Conservation (phyloP, 305 asterid species). For the Rubia balearica region DNA sequence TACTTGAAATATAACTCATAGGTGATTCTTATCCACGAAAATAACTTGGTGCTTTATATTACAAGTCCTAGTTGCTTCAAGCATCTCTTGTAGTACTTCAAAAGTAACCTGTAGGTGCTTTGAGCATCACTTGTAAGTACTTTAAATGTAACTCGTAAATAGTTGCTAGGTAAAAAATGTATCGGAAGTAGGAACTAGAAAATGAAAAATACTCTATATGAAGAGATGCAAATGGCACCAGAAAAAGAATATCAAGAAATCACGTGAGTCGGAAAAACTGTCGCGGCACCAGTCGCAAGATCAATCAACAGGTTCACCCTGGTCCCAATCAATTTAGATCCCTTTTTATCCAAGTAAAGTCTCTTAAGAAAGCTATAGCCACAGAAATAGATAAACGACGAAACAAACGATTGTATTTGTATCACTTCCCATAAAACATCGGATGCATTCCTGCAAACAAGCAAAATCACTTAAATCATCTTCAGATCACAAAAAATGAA, state of each 20-base stretch:
- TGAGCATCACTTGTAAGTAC: no score
- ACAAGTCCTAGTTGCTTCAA: no score
- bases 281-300: conserved; percentile 78
- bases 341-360: conserved; percentile 61
- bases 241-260: conserved; percentile 21
- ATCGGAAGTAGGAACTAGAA: not conserved
- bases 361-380: conserved; percentile 84
- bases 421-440: conserved; percentile 93
- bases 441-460: conserved; percentile 53
- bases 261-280: conserved; percentile 69
- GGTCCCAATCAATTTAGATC: conserved; percentile 71
- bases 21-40: no score
- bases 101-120: no score
- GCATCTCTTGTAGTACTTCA: no score
- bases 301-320: conserved; percentile 79
- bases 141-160: not conserved
- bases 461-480: conserved; percentile 17
- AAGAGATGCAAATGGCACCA: conserved; percentile 2
- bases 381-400: conserved; percentile 76
- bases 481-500: not conserved
- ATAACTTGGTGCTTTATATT: no score
- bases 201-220: not conserved
- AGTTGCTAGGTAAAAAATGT: not conserved
- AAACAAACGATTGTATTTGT: conserved; percentile 77
- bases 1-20: no score